Percentiles rank a stretch among this genome's conserved stretches.
phyloP scores from a whole-genome alignment of 306 rosid species.

The Cajanus cajan region DNA sequence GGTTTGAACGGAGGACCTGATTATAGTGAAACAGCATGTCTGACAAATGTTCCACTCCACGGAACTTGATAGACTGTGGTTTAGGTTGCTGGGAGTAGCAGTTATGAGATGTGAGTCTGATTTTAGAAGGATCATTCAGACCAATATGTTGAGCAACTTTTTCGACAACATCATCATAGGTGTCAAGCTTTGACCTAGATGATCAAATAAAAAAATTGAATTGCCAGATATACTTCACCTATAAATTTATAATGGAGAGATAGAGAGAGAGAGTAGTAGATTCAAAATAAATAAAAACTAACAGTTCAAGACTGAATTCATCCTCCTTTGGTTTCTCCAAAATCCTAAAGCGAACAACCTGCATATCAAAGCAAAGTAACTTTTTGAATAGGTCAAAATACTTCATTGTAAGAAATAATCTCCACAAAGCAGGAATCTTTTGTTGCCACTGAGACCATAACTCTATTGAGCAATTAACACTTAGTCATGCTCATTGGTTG shows the following conservation, averaged over 20 bases:
- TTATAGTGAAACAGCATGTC: slow-evolving; percentile 83
- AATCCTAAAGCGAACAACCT: slow-evolving; percentile 88
- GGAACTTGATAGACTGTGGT: slow-evolving; percentile 30
- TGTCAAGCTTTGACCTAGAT: slow-evolving; percentile 55
- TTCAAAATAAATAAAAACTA: slow-evolving; percentile 34
- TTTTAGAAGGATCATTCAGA: slow-evolving; percentile 69
- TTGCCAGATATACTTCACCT: not conserved
- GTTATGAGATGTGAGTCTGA: slow-evolving; percentile 79
- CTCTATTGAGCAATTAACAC: no score
- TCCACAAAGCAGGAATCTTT: not conserved
- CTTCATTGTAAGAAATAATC: not conserved
- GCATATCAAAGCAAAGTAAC: slow-evolving; percentile 28
- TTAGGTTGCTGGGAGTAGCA: slow-evolving; percentile 50
- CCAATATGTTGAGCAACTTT: slow-evolving; percentile 60
- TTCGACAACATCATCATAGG: slow-evolving; percentile 64
- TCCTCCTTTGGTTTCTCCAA: slow-evolving; percentile 94
- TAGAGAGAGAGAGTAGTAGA: not conserved
- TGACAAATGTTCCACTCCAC: slow-evolving; percentile 70
- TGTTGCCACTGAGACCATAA: not conserved
- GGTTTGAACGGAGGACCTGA: slow-evolving; percentile 49
- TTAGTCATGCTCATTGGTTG: no score
- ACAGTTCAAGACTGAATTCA: slow-evolving; percentile 81
- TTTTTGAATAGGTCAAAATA: not conserved
- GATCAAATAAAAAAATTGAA: slow-evolving; percentile 4
- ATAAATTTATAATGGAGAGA: not conserved